A percentile compares a stretch with the other conserved stretches of the same genome.
Conservation (phyloP, 1,284 basidiomycete species). For the Cryptococcus deneoformans region DNA sequence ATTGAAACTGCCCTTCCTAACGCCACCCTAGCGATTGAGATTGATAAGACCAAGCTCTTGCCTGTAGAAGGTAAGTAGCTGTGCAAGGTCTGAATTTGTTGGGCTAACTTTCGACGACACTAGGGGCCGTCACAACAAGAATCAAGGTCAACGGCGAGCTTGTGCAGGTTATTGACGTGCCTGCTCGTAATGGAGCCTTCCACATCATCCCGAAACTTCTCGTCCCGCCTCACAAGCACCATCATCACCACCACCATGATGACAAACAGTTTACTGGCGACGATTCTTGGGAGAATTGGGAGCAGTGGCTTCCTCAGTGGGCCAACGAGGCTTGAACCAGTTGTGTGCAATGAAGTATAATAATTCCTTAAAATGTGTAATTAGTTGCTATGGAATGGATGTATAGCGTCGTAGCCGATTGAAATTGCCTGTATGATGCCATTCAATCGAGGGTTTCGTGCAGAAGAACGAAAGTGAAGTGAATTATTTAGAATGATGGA, state of each 20-base stretch:
- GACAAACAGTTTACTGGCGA: constrained; percentile 36
- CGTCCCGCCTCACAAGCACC: constrained; percentile 53
- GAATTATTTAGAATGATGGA: too few species aligned
- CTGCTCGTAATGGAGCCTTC: constrained; percentile 61
- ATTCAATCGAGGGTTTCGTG: too few species aligned
- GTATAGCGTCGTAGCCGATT: too few species aligned
- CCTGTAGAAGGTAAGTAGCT: constrained; percentile 39
- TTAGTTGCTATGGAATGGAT: too few species aligned
- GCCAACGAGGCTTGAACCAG: constrained; percentile 12
- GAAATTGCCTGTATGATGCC: too few species aligned
- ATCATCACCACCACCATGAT: constrained; percentile 39
- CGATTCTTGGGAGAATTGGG: constrained; percentile 60
- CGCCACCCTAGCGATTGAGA: constrained; percentile 54
- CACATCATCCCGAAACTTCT: constrained; percentile 59
- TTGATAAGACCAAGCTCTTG: constrained; percentile 55
- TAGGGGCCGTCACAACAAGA: constrained; percentile 50
- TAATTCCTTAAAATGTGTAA: too few species aligned
- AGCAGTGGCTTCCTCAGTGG: constrained; percentile 51
- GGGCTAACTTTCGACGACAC: constrained; percentile 14
- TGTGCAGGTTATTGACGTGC: constrained; percentile 57
- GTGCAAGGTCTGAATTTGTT: neutral
- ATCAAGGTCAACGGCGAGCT: constrained; percentile 58
- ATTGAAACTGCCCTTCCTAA: constrained; percentile 57
- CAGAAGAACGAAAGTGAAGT: too few species aligned
- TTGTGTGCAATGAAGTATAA: neutral